Evolutionary conservation across 1,284 basidiomycete genomes (phyloP), one percentile per base, ranked within the genome.

Genomic region (Meripilus lineatus): DNA sequence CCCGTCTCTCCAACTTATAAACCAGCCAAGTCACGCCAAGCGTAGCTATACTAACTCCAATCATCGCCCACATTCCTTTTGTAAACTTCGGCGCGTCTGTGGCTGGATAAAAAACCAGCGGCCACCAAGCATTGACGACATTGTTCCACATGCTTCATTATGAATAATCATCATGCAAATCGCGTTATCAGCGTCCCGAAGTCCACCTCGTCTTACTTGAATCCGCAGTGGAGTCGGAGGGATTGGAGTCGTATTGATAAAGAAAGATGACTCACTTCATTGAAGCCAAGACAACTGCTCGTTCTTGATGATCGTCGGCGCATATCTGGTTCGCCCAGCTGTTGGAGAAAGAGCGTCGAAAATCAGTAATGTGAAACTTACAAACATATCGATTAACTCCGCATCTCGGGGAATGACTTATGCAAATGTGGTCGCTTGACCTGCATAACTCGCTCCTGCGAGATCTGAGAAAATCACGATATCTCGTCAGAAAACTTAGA

Each of bases 91-190:
- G 81, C 13, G 79, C 80, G 47, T 84, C 81, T 11, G 79, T 80
- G 2, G 80, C 79, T 18, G 72, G 74, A 57, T 84, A 84, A 58
- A 84, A 79, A 6, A 84, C 69, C 14, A 84, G 67, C 32, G 79
- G 72, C 80, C 79, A 84, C 79, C 80, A 84, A 4, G 79, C 79
- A 56, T 84, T 84, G 37, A 84, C 60, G 22, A 69, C 79, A 53
- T 83, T 83, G 62, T 79, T 83, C 76, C 79, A 82, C 80, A 82
- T 82, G 54, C 81, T n/a, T n/a, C n/a, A n/a, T n/a, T n/a, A n/a
- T n/a, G n/a, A n/a, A n/a, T n/a, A n/a, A n/a, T n/a, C n/a, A n/a
- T n/a, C n/a, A n/a, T n/a, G n/a, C n/a, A n/a, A n/a, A n/a, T n/a
- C n/a, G n/a, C n/a, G n/a, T n/a, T n/a, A n/a, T n/a, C n/a, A n/a